Evolutionary conservation across 768 basidiomycete genomes (phyloP), one percentile per base, ranked within the genome.

Genomic region (Cystobasidium ongulense): DNA sequence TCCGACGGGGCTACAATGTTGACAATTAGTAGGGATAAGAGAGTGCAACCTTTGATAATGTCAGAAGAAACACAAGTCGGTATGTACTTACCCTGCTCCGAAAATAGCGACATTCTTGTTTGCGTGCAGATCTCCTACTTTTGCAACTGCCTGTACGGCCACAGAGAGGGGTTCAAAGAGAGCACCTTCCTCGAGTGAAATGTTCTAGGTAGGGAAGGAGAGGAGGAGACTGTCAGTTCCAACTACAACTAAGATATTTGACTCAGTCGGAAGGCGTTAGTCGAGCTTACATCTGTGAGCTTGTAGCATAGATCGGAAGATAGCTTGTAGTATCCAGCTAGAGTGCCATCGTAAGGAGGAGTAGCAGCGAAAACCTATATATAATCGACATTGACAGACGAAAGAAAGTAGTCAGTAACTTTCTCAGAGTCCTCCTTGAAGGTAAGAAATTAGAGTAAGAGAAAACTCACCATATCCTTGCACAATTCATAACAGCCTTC

Each of bases 111-210:
- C 87, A 41, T 87, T 87, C 79, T 92, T 87, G 77, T 87, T 87
- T 41, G 89, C 84, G 61, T 85, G 86, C 80, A 96, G 83, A 31
- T 84, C 83, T 23, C 88, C 93, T 35, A 93, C 84, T 76, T 85
- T 90, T 65, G 87, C 85, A 35, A 96, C 89, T 0, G 92, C 89
- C 81, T 97, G 94, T 15, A 96, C 86, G 1, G 87, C 95, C 29
- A 97, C 95, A 27, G 94, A 88, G 46, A 97, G 86, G 3, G 95
- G 95, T 81, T 97, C 95, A 84, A 90, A 90, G 90, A 97, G 90
- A 5, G 95, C 93, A 36, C 94, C 95, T 80, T 98, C 93, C 81
- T 95, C 94, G 17, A 95, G 86, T 23, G 88, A 86, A 61, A 97
- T 86, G 50, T 74, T 65, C 63, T 50, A 18, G 61, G 68, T 29